Percentiles rank a stretch among this genome's conserved stretches.
Conservation (phyloP, 1,284 basidiomycete species). For the Sanghuangporus baumii region DNA sequence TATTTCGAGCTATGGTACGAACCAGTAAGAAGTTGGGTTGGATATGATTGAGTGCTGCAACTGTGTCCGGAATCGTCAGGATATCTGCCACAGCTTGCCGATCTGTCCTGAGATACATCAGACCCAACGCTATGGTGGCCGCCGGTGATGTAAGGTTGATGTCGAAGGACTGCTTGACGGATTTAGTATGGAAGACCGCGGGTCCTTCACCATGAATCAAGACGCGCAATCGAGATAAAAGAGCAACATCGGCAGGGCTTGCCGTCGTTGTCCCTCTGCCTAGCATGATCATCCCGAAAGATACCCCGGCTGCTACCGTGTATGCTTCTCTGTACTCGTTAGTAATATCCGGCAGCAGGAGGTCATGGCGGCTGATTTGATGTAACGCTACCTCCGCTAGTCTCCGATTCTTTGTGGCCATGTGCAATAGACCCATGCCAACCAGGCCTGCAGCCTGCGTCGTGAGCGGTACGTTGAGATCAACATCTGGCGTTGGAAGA, state of each 20-base stretch:
- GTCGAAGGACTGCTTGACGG: constrained; percentile 57
- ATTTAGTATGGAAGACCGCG: constrained; percentile 29
- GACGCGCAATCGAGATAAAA: constrained; percentile 60
- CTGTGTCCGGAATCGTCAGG: constrained; percentile 76
- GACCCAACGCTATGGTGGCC: constrained; percentile 83
- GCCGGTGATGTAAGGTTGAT: constrained; percentile 86
- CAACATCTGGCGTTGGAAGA: constrained; percentile 80
- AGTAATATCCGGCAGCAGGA: constrained; percentile 75
- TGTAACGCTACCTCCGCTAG: constrained; percentile 90
- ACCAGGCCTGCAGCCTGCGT: constrained; percentile 89
- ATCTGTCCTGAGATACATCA: constrained; percentile 89
- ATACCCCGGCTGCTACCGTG: constrained; percentile 81
- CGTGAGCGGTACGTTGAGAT: constrained; percentile 85
- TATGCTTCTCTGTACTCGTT: constrained; percentile 90
- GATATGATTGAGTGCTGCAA: constrained; percentile 74
- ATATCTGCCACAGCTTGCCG: constrained; percentile 82
- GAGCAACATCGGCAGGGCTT: constrained; percentile 68
- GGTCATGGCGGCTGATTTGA: constrained; percentile 76
- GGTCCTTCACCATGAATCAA: constrained; percentile 69
- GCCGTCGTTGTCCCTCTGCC: constrained; percentile 65
- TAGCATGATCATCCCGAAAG: constrained; percentile 95
- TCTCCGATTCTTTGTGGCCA: constrained; percentile 81
- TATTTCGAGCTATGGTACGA: constrained; percentile 68
- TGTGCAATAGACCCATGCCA: constrained; percentile 86
- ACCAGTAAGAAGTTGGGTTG: constrained; percentile 86